Evolutionary conservation across 768 basidiomycete genomes (phyloP), one percentile per base, ranked within the genome.

Genomic region (Boletales sp.): DNA sequence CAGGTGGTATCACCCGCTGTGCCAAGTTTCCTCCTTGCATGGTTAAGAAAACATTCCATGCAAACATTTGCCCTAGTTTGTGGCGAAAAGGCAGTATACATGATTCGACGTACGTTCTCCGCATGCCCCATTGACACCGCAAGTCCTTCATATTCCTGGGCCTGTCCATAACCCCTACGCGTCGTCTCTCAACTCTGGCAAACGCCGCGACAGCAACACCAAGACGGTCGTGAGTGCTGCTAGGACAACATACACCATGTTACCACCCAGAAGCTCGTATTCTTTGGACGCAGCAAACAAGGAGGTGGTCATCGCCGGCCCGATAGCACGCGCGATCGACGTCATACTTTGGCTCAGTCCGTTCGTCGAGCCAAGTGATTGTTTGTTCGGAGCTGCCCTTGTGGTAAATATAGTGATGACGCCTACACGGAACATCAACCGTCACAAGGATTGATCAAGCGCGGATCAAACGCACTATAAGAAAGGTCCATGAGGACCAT

Each of bases 331-430:
- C 0, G 73, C 71, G 10, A 74, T 61, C 2, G 76, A 73, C 3
- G 69, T 71, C 1, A 69, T 64, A 13, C 73, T 78, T 31, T 82
- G 80, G 3, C 75, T 70, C 17, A 83, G 66, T 3, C 82, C 81
- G 48, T 84, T 81, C 2, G 76, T 77, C 4, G 80, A 75, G 8
- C 82, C 82, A 4, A 84, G 70, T 0, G 79, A 76, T 17, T 68
- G 69, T 46, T 72, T 75, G 47, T 74, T 75, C 0, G 83, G 81
- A 2, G 81, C 69, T 2, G 79, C 75, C 27, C 72, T 70, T 2
- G 75, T 81, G 46, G 82, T 64, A 47, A 74, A 80, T 55, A 83
- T 73, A 46, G 76, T 77, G n/a, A 78, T 72, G 41, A 74, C 75
- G 18, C 73, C 81, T 52, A 48, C 9, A 43, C 6, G 17, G 47